These are phyloP conservation scores for Pichia sp. DNA, from an alignment of 1,139 yeast genomes.

Conservation along the genomic window DNA sequence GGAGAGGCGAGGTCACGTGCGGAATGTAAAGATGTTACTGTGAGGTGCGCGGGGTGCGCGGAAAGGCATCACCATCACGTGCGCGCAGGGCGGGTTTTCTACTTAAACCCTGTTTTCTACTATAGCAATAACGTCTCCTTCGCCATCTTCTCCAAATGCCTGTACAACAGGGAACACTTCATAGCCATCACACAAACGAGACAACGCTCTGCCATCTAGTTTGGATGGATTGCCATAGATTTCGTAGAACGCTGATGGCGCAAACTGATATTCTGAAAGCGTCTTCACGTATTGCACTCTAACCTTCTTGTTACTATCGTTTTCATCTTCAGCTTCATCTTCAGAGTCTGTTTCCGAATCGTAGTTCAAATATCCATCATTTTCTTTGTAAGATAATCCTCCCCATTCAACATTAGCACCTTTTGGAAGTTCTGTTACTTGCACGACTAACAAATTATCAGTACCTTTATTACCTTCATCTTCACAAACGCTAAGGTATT, in stretches of 20 bases:
- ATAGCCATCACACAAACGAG: neutral
- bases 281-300: constrained; percentile 7
- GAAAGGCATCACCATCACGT: too few species aligned
- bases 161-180: constrained; percentile 8
- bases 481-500: constrained; percentile 24
- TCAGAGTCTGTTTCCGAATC: constrained; percentile 14
- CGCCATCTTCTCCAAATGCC: neutral
- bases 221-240: constrained; percentile 11
- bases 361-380: constrained; percentile 4
- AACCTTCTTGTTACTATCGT: constrained; percentile 2
- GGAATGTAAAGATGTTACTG: too few species aligned
- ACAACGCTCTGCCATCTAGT: neutral
- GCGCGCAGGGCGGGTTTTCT: neutral
- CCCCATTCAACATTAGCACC: constrained; percentile 77
- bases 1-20: too few species aligned
- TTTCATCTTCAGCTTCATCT: neutral
- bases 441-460: constrained; percentile 44
- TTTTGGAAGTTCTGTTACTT: constrained; percentile 61
- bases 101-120: constrained; percentile 2
- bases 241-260: constrained; percentile 9
- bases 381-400: constrained; percentile 43
- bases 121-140: constrained; percentile 2
- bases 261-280: constrained; percentile 1
- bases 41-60: constrained; percentile 5
- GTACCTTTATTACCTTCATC: constrained; percentile 23